Base-by-base conservation (phyloP, 805 yeast genomes). In the Maudiozyma bulderi region DNA sequence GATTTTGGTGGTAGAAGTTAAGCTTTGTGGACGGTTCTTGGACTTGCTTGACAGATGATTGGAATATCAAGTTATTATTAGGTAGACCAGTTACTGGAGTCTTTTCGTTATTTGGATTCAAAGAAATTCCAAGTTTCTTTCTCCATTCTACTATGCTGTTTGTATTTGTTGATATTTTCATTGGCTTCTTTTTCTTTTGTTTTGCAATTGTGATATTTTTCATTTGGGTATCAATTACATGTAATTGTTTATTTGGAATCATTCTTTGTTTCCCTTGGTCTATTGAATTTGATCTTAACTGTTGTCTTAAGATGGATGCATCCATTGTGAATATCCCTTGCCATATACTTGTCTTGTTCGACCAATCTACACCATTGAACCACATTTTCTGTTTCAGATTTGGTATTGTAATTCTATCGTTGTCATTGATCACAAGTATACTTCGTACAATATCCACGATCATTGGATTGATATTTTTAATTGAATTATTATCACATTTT, bases 381-480 rank as follows among this genome's bases (percentile, higher is more conserved):
- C 95, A 91, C 40, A 73, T 75, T 61, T 88, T 93, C 15, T 57
- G 56, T 65, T 86, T 80, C 47, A 91, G 76, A 44, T 73, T 71
- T 0, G 67, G 62, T 9, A 87, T 73, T 1, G 76, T 69, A 34
- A 79, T 73, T 59, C 99, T 74, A 47, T 76, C 73, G 1, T 75
- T 70, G 0, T 96, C 95, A 52, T 86, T 82, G n/a, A 82, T 62
- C 3, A 80, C 81, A 48, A 93, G 70, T 20, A 93, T 72, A 32
- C 75, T 76, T 46, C 76, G 70, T 43, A 90, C 80, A 48, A 93
- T 68, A 56, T 84, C 84, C 42, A 85, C 76, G 1, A 88, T 75
- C 50, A 69, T 60, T 39, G 74, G 65, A 58, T 96, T 82, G 52
- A 81, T 9, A 9, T n/a, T 40, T 11, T 13, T 44, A 3, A n/a